A percentile compares a stretch with the other conserved stretches of the same genome.
phyloP scores from a whole-genome alignment of 805 yeast species.

The Scheffersomyces stipitis region DNA sequence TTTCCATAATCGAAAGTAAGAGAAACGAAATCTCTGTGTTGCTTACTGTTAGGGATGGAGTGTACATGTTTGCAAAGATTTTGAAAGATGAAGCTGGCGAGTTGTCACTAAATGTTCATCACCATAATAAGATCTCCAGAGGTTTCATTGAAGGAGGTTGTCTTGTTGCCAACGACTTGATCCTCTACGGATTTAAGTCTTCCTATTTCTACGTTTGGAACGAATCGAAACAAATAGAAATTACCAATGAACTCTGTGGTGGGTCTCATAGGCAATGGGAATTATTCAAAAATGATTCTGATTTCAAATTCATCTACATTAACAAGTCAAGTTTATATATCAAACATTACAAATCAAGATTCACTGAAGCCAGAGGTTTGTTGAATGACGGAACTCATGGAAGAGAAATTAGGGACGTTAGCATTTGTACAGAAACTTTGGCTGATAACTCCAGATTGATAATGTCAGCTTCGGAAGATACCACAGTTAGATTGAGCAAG shows the following conservation, averaged over 20 bases:
- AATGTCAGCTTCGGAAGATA: slow-evolving; percentile 87
- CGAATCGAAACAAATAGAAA: slow-evolving; percentile 71
- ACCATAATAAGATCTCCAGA: slow-evolving; percentile 62
- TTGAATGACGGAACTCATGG: slow-evolving; percentile 78
- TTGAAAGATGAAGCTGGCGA: slow-evolving; percentile 11
- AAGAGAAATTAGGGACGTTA: slow-evolving; percentile 79
- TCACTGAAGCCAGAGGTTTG: slow-evolving; percentile 21
- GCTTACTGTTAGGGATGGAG: slow-evolving; percentile 68
- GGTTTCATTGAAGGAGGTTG: slow-evolving; percentile 83
- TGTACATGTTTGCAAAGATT: slow-evolving; percentile 44
- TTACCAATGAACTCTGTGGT: slow-evolving; percentile 75
- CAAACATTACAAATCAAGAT: slow-evolving; percentile 23
- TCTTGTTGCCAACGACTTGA: slow-evolving; percentile 42
- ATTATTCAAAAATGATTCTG: slow-evolving; percentile 26
- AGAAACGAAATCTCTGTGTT: slow-evolving; percentile 23
- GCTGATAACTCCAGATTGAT: slow-evolving; percentile 41
- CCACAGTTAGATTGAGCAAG: slow-evolving; percentile 63
- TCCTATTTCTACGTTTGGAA: slow-evolving; percentile 78
- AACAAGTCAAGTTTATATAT: slow-evolving; percentile 49
- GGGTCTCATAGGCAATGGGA: slow-evolving; percentile 91
- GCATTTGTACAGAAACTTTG: slow-evolving; percentile 41
- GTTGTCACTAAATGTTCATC: slow-evolving; percentile 29
- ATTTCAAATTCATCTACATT: slow-evolving; percentile 55
- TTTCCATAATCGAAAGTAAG: slow-evolving; percentile 36
- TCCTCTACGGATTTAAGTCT: slow-evolving; percentile 81